phyloP scores from a whole-genome alignment of 495 filamentous ascomycete species.

The Chaetomium tenue region DNA sequence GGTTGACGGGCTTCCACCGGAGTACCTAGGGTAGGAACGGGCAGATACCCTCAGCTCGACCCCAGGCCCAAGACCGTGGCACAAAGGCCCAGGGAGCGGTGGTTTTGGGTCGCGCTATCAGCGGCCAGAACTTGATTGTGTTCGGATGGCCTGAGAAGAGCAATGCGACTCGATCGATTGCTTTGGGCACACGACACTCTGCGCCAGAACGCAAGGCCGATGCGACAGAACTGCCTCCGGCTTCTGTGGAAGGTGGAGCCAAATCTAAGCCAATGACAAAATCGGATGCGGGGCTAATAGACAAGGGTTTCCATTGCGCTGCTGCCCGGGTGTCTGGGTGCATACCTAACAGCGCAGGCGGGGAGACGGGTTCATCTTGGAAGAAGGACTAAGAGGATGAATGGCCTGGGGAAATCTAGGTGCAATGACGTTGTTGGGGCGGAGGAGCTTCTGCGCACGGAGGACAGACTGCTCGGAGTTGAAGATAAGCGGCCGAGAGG shows the following conservation, averaged over 20 bases:
- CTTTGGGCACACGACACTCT: slow-evolving; percentile 8
- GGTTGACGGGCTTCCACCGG: neutral
- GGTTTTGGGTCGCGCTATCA: slow-evolving; percentile 6
- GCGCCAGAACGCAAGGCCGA: slow-evolving; percentile 2
- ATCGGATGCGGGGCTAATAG: neutral
- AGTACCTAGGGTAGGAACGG: neutral
- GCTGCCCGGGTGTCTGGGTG: neutral
- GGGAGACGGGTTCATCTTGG: neutral
- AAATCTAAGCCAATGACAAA: slow-evolving; percentile 30
- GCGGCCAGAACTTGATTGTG: neutral
- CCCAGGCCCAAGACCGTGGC: neutral
- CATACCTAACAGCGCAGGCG: slow-evolving; percentile 13
- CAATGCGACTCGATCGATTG: slow-evolving; percentile 12
- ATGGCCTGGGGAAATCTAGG: neutral
- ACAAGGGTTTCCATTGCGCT: neutral
- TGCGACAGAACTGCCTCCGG: slow-evolving; percentile 5
- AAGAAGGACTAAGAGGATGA: neutral
- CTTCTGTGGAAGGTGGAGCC: slow-evolving; percentile 15
- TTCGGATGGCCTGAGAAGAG: slow-evolving; percentile 2
- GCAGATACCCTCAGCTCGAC: neutral
- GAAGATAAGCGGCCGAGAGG: neutral
- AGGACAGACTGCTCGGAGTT: neutral
- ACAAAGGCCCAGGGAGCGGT: neutral
- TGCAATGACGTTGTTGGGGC: neutral
- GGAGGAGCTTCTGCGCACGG: neutral